Evolutionary conservation across 2,329 filamentous ascomycete species (phyloP), one percentile per base, ranked within the genome.

Genomic region (Colletotrichum theobromicola): DNA sequence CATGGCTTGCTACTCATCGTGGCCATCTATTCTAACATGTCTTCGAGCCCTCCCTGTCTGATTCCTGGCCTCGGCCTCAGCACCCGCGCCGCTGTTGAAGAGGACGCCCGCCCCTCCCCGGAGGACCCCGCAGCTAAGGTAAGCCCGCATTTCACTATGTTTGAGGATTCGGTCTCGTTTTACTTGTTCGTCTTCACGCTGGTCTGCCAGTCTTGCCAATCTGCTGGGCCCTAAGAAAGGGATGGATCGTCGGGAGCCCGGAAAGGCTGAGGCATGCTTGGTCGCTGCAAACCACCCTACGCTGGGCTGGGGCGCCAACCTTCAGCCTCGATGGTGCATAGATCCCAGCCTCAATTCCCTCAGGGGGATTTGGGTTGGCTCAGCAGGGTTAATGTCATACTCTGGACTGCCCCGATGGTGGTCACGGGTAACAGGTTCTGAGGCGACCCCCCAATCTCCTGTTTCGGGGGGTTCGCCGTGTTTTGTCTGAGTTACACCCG

Each of bases 211-310:
- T 72, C 53, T 72, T 67, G 53, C 24, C 30, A n/a, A n/a, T 26
- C 30, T 72, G 55, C 67, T 61, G 69, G 69, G 21, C 69, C 63
- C 69, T 67, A 67, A 61, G 62, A 65, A 32, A 50, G 69, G 67
- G 63, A 72, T 60, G 53, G 63, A 72, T 60, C 21, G 69, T 72
- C 63, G 53, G 55, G 69, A 72, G 69, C 37, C n/a, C 32, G 32
- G 12, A 24, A 64, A 50, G n/a, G 21, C 35, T 35, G 50, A 37
- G 68, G 62, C 61, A 66, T 61, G 69, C 7, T 21, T 34, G 53
- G 32, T 30, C n/a, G 61, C n/a, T 46, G 24, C 50, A 26, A 24
- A 13, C 53, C 32, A n/a, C 68, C 62, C 46, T 46, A 24, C 26
- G 21, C 18, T 66, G 68, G 62, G 67, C 35, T 7, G 67, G 67